Conservation (phyloP, 2,329 filamentous ascomycete genomes). For the Curvularia hawaiiensis region DNA sequence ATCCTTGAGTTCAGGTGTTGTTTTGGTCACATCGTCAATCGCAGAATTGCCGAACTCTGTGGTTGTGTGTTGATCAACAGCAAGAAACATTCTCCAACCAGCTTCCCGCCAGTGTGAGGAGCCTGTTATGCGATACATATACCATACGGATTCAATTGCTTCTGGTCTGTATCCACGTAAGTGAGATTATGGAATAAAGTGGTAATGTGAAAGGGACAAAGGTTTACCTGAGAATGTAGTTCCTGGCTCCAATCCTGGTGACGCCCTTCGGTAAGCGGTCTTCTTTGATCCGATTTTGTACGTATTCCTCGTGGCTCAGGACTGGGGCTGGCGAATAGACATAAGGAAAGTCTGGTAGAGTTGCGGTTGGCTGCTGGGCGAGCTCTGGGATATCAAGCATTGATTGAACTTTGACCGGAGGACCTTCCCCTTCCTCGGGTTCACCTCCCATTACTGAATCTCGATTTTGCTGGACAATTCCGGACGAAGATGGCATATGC, state of each 20-base stretch:
- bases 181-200: not conserved
- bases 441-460: slow-evolving; percentile 27
- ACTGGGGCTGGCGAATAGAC: slow-evolving; percentile 40
- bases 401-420: slow-evolving; percentile 32
- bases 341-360: slow-evolving; percentile 36
- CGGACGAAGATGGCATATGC: slow-evolving; percentile 17
- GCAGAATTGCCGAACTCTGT: slow-evolving; percentile 68
- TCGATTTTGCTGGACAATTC: slow-evolving; percentile 10
- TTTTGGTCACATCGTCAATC: slow-evolving; percentile 67
- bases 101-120: slow-evolving; percentile 68
- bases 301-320: slow-evolving; percentile 43
- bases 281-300: slow-evolving; percentile 45
- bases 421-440: slow-evolving; percentile 26
- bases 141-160: slow-evolving; percentile 80
- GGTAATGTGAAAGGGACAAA: not conserved
- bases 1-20: slow-evolving; percentile 55
- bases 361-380: slow-evolving; percentile 20
- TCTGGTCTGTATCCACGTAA: slow-evolving; percentile 58
- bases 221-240: slow-evolving; percentile 65
- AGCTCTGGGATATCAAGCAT: slow-evolving; percentile 18
- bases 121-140: slow-evolving; percentile 76
- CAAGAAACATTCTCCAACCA: slow-evolving; percentile 76
- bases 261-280: slow-evolving; percentile 62
- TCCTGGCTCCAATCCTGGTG: slow-evolving; percentile 58
- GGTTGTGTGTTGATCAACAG: slow-evolving; percentile 65